Evolutionary conservation across 1,284 basidiomycete genomes (phyloP).

Genomic region (Boletus calvinii): DNA sequence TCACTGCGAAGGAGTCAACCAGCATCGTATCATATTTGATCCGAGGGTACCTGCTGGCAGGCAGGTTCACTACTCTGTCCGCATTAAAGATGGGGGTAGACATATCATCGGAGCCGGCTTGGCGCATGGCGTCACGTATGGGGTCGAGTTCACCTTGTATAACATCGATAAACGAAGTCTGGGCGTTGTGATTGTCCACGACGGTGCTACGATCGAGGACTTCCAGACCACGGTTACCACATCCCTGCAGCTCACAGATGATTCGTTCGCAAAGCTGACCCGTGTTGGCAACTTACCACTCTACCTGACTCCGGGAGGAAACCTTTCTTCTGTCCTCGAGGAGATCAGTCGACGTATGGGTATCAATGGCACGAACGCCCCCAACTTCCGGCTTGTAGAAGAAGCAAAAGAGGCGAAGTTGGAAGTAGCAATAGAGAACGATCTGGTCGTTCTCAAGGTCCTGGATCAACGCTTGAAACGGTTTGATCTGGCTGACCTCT

Average conservation of each 20-base stretch:
- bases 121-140: conserved; percentile 16
- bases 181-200: neutral
- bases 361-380: neutral
- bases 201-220: conserved; percentile 6
- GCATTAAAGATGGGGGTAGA: neutral
- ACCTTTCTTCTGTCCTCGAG: neutral
- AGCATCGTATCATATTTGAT: conserved; percentile 19
- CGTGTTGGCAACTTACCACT: conserved; percentile 13
- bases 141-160: conserved; percentile 16
- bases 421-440: conserved; percentile 3
- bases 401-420: conserved; percentile 9
- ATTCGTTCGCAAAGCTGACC: conserved; percentile 13
- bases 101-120: conserved; percentile 14
- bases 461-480: conserved; percentile 14
- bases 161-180: neutral
- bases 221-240: conserved; percentile 13
- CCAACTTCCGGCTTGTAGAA: conserved; percentile 3
- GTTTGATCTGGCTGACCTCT: conserved; percentile 12
- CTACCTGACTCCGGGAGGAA: neutral
- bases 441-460: conserved; percentile 7
- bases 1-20: conserved; percentile 19
- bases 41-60: conserved; percentile 7
- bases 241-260: neutral
- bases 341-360: neutral
- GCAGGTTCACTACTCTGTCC: conserved; percentile 1